phyloP scores from a whole-genome alignment of 345 rosid species.

The Diplotaxis tenuifolia region DNA sequence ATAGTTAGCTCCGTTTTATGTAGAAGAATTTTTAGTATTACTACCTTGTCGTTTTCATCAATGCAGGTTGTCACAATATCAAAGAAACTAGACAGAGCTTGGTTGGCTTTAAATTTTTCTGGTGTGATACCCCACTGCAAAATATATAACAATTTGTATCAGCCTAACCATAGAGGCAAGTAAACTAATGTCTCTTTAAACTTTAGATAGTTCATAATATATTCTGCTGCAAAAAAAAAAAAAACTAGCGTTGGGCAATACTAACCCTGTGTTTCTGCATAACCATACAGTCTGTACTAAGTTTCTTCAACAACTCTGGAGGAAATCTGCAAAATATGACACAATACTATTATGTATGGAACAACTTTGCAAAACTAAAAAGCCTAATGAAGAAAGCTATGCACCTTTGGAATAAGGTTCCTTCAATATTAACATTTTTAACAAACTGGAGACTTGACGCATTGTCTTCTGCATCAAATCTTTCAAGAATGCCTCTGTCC shows the following conservation, averaged over 20 bases:
- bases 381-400: background rate
- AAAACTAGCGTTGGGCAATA: too few relatives aligned
- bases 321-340: slow-evolving; percentile 52
- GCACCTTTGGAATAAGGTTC: slow-evolving; percentile 89
- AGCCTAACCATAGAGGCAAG: background rate
- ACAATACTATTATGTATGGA: background rate
- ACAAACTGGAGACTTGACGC: slow-evolving; percentile 85
- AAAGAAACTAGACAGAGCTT: slow-evolving; percentile 63
- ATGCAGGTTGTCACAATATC: slow-evolving; percentile 68
- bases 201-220: background rate
- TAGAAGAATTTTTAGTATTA: background rate
- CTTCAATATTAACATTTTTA: slow-evolving; percentile 50
- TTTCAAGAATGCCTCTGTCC: slow-evolving; percentile 79
- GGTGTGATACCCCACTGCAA: slow-evolving; percentile 80
- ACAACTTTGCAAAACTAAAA: background rate
- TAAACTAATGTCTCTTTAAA: background rate
- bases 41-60: slow-evolving; percentile 69
- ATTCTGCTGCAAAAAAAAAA: background rate
- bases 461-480: slow-evolving; percentile 58
- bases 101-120: slow-evolving; percentile 44
- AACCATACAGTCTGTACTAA: slow-evolving; percentile 78
- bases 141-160: background rate
- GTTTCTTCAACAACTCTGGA: slow-evolving; percentile 57
- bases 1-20: background rate
- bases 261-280: slow-evolving; percentile 92